Conservation (phyloP, 2,329 filamentous ascomycete species). For the Drechslerella stenobrocha region DNA sequence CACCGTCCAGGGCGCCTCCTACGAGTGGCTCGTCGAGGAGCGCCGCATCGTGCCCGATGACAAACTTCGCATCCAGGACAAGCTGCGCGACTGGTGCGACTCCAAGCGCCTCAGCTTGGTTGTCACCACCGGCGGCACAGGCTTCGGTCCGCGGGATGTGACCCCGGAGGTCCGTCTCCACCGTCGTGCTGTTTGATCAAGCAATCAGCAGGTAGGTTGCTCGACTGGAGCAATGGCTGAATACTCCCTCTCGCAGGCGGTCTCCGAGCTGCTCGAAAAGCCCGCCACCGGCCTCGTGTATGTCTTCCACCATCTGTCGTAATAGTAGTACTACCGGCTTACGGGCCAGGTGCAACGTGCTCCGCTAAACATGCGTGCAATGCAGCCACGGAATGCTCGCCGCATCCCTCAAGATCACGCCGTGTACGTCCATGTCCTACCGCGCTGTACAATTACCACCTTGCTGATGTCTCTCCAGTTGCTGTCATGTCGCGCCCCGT, state of each 20-base stretch:
- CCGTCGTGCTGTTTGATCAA: background rate
- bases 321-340: slow-evolving; percentile 1
- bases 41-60: slow-evolving; percentile 79
- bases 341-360: no score
- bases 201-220: no score
- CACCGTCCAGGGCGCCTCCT: slow-evolving; percentile 8
- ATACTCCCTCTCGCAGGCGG: slow-evolving; percentile 65
- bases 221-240: slow-evolving; percentile 39
- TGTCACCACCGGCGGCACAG: slow-evolving; percentile 87
- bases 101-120: slow-evolving; percentile 71
- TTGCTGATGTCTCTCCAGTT: slow-evolving; percentile 62
- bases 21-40: slow-evolving; percentile 67
- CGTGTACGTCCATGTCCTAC: slow-evolving; percentile 66
- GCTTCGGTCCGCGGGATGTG: slow-evolving; percentile 79
- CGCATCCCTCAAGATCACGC: slow-evolving; percentile 79
- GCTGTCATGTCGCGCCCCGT: slow-evolving; percentile 95
- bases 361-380: slow-evolving; percentile 9
- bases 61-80: slow-evolving; percentile 71
- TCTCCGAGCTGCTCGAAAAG: slow-evolving; percentile 77
- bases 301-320: slow-evolving; percentile 51
- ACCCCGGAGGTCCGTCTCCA: slow-evolving; percentile 75
- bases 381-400: slow-evolving; percentile 84
- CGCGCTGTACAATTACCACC: slow-evolving; percentile 15
- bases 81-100: slow-evolving; percentile 75
- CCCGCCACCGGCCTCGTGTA: slow-evolving; percentile 83